Evolutionary conservation across 2,329 filamentous ascomycete species (phyloP), one percentile per base, ranked within the genome.

Genomic region (Venturia nashicola): DNA sequence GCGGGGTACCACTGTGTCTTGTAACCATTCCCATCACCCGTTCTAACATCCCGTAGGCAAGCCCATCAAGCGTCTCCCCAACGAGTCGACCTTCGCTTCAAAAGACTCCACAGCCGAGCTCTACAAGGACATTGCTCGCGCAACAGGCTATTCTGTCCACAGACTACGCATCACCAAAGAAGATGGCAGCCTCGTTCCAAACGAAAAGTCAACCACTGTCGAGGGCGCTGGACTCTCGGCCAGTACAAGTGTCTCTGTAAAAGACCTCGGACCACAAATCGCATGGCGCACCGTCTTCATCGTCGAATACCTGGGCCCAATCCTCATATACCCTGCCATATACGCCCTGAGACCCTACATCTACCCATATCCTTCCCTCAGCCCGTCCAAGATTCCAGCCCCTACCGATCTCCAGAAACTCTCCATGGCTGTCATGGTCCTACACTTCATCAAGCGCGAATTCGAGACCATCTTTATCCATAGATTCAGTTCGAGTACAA

Each of bases 391-490:
- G 73, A 75, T 70, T 71, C 78, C 72, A 71, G 81, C 70, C 48
- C 79, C 80, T 71, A 94, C 81, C 78, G 83, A 72, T 73, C 78
- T 79, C 2, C 94, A 99, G 76, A 84, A 82, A 70, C 80, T 96
- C 61, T 83, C 87, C 61, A 88, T 91, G 73, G 77, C 78, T 66
- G 84, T 96, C 74, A 84, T 96, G 70, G 78, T 86, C 64, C 76
- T 88, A 14, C 94, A 99, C 80, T 99, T 97, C 76, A 68, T 90
- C 73, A 99, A 99, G 83, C 91, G 94, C 72, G 94, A 99, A 79
- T 82, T 90, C 68, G 94, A 99, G 79, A 97, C 94, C 0, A 73
- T 96, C 67, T 96, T 94, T 74, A 84, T 99, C 67, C 94, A 99
- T 81, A 91, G 90, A 73, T 99, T 99, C 81, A 93, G 91, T 64